These are phyloP conservation scores for Purpureocillium lavendulum DNA, from an alignment of 2,329 filamentous ascomycete species.

Conservation along the genomic window DNA sequence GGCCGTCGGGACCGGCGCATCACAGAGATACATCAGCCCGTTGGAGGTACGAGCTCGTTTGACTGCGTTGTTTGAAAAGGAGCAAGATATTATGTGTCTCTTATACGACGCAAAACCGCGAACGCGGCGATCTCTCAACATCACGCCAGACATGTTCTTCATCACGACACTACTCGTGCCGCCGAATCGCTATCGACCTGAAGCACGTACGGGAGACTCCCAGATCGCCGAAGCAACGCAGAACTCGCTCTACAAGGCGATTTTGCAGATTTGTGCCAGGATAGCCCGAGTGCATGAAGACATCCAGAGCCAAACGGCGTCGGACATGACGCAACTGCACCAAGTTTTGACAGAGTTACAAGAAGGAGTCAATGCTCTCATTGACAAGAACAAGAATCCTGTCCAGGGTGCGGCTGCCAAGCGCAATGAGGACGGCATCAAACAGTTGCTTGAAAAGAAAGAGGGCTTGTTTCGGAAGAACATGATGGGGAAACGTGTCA, in stretches of 20 bases:
- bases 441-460: conserved; percentile 97
- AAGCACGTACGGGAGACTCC: conserved; percentile 70
- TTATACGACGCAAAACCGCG: conserved; percentile 73
- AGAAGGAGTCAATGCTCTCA: conserved; percentile 80
- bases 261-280: conserved; percentile 65
- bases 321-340: conserved; percentile 63
- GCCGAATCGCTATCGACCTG: conserved; percentile 84
- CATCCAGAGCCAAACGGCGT: conserved; percentile 34
- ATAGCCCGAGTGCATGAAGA: conserved; percentile 60
- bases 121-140: conserved; percentile 45
- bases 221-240: conserved; percentile 82
- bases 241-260: conserved; percentile 79
- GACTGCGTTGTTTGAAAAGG: conserved; percentile 73
- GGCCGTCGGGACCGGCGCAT: conserved; percentile 7
- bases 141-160: conserved; percentile 92
- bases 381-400: conserved; percentile 83
- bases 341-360: conserved; percentile 78
- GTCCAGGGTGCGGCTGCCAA: conserved; percentile 69
- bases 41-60: conserved; percentile 78
- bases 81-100: conserved; percentile 75
- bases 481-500: conserved; percentile 99
- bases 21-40: conserved; percentile 71
- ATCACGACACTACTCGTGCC: conserved; percentile 78
- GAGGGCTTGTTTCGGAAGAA: conserved; percentile 97
- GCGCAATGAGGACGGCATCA: conserved; percentile 85